Conservation (phyloP, 129 eudicot genomes). For the Helichrysum umbraculigerum region DNA sequence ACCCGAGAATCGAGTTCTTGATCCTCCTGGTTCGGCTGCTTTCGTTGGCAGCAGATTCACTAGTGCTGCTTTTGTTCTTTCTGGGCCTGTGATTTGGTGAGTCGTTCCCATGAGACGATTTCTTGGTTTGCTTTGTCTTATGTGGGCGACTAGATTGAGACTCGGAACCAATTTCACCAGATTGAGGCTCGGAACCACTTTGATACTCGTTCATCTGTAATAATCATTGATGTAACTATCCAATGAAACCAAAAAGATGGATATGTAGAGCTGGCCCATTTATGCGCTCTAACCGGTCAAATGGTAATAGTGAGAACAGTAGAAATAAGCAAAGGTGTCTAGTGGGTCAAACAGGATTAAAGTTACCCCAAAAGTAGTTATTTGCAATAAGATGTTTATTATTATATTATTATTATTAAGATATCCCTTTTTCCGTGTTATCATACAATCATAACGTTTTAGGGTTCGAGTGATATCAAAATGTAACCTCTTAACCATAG, state of each 20-base stretch:
- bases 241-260: background rate
- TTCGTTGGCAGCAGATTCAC: constrained; percentile 23
- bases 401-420: too few relatives aligned
- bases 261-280: background rate
- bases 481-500: too few relatives aligned
- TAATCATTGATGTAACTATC: background rate
- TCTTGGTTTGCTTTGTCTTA: constrained; percentile 36
- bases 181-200: constrained; percentile 35
- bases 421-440: background rate
- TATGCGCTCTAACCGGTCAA: background rate
- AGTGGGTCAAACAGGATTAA: background rate
- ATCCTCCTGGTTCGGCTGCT: constrained; percentile 25
- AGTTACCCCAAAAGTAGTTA: background rate
- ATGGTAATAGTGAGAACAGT: background rate
- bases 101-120: constrained; percentile 26
- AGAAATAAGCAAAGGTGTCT: background rate
- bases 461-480: background rate
- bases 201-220: constrained; percentile 38
- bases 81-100: constrained; percentile 32
- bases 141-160: constrained; percentile 26
- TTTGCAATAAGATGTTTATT: too few relatives aligned
- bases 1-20: constrained; percentile 35
- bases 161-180: constrained; percentile 31
- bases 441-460: background rate
- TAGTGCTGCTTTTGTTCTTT: constrained; percentile 31